Evolutionary conservation across 2,329 filamentous ascomycete genomes (phyloP), one percentile per base, ranked within the genome.

Genomic region (Diplodia sapinea): DNA sequence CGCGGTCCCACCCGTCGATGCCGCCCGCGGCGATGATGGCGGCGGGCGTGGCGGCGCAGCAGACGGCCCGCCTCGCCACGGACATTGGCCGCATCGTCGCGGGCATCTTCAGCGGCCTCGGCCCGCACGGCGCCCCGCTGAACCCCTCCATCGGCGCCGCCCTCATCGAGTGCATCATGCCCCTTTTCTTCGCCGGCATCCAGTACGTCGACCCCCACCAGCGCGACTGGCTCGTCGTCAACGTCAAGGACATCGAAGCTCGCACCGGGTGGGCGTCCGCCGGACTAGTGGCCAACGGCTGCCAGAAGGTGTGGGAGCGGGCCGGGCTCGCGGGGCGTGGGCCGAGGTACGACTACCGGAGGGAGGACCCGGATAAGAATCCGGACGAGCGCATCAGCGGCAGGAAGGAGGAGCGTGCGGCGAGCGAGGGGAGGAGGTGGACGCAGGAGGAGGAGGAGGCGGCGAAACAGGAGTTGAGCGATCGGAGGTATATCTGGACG

Each of bases 201-300:
- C 83, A 97, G 84, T 96, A 89, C 76, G 87, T 87, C 72, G 87
- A 92, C 68, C 77, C 87, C 4, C 81, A 79, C 0, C 93, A 98
- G 74, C 88, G 95, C 1, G 85, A 86, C 68, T 96, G 93, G 91
- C 86, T 90, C 0, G 85, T 97, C 70, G 84, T 85, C 40, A 88
- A 91, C 33, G 84, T 97, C 66, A 86, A 88, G 72, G 89, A 93
- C 72, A 89, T 96, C 49, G 87, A 91, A 2, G 87, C 89, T 1
- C 83, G 95, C 8, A 97, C 93, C 0, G 95, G 95, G 0, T 97
- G 93, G 91, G 90, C 93, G 73, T 93, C 91, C 1, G 91, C 93
- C 1, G 86, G 88, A 40, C 88, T 93, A 50, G 94, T 97, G 70
- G 92, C 92, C 0, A 84, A 87, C 59, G 93, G 93, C 1, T 96